Conservation (phyloP, 2,329 filamentous ascomycete species). For the Trichoderma arundinaceum region DNA sequence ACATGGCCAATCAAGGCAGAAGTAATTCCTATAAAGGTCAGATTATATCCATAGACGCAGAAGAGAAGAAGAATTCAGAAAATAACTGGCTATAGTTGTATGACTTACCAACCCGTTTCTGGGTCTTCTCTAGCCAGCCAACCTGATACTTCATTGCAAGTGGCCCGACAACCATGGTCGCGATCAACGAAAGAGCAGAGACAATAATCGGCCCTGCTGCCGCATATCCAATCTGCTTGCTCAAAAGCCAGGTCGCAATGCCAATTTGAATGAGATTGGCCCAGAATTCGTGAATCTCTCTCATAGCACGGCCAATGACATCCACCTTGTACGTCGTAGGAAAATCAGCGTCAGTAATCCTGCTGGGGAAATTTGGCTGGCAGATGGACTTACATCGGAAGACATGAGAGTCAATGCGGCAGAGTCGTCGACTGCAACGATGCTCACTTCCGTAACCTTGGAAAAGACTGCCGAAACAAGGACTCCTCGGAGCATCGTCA, state of each 20-base stretch:
- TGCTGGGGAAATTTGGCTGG: no score
- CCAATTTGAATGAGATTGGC: constrained; percentile 45
- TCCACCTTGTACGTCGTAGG: constrained; percentile 42
- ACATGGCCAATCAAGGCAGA: constrained; percentile 47
- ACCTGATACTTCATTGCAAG: constrained; percentile 41
- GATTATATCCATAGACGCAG: accelerated
- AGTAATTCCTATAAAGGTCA: constrained; percentile 37
- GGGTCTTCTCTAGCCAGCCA: constrained; percentile 29
- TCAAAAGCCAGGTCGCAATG: constrained; percentile 41
- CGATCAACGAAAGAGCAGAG: constrained; percentile 38
- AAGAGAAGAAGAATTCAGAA: background rate
- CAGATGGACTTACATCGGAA: constrained; percentile 42
- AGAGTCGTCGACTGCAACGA: constrained; percentile 41
- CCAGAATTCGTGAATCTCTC: constrained; percentile 47
- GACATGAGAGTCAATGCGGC: constrained; percentile 51
- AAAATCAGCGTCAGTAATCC: background rate
- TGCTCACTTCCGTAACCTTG: constrained; percentile 43
- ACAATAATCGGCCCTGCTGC: constrained; percentile 44
- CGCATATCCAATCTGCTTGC: constrained; percentile 44
- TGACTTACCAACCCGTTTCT: constrained; percentile 40
- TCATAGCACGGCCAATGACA: constrained; percentile 45
- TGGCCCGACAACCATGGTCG: constrained; percentile 40
- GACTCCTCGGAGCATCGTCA: constrained; percentile 42
- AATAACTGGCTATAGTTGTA: background rate
- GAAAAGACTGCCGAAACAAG: constrained; percentile 43